Conservation (phyloP, 225 moss, liverwort and hornwort genomes). For the Straminergon stramineum region DNA sequence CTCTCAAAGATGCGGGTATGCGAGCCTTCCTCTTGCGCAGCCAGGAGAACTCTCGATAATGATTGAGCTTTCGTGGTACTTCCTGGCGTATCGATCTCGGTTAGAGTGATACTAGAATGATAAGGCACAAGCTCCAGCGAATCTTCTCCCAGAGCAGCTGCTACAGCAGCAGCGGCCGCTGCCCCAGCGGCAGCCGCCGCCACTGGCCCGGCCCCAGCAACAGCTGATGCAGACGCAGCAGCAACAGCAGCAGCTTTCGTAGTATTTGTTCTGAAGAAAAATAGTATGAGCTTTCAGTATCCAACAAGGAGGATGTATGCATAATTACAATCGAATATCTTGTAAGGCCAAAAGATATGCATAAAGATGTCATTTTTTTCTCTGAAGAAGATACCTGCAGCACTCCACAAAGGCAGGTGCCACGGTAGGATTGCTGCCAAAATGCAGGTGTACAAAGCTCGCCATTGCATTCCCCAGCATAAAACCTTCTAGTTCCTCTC, state of each 20-base stretch:
- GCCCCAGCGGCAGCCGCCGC: constrained; percentile 66
- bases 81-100: constrained; percentile 17
- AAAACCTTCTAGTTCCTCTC: constrained; percentile 57
- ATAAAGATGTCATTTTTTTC: neutral
- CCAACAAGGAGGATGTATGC: neutral
- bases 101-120: constrained; percentile 21
- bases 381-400: constrained; percentile 34
- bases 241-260: constrained; percentile 73
- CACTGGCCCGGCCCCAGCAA: constrained; percentile 59
- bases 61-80: neutral
- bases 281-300: neutral
- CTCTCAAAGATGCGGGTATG: constrained; percentile 29
- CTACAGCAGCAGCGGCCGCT: constrained; percentile 56
- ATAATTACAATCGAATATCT: neutral
- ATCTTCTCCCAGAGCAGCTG: constrained; percentile 46
- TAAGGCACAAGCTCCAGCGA: constrained; percentile 39
- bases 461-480: constrained; percentile 65
- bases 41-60: neutral
- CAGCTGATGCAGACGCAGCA: constrained; percentile 64
- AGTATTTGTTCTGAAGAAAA: constrained; percentile 39
- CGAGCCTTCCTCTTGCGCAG: constrained; percentile 21
- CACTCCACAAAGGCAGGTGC: constrained; percentile 55
- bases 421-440: constrained; percentile 57
- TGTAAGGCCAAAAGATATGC: neutral
- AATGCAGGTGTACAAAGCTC: constrained; percentile 59